These are phyloP conservation scores for Zelopaecilomyces penicillatus DNA, from an alignment of 2,329 filamentous ascomycete genomes.

Conservation along the genomic window DNA sequence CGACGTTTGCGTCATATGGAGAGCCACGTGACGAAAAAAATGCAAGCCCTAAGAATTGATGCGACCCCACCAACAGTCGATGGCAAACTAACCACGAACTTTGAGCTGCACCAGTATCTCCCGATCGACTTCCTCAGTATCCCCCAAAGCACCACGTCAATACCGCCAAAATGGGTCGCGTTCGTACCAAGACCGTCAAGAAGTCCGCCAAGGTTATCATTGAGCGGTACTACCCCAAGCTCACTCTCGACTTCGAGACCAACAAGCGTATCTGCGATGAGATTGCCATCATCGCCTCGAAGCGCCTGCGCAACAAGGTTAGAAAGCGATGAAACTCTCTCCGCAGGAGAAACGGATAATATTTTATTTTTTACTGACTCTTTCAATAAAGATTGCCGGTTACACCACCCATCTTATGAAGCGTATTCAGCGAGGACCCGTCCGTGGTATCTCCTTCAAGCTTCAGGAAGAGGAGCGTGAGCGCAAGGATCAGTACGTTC, in stretches of 20 bases:
- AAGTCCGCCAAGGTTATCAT: constrained; percentile 98
- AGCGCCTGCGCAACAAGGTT: constrained; percentile 99
- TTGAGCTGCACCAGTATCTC: constrained; percentile 13
- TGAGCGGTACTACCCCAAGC: constrained; percentile 94
- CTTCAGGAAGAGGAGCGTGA: constrained; percentile 99
- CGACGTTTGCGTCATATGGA: constrained; percentile 17
- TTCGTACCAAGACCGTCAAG: constrained; percentile 63
- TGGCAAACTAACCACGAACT: constrained; percentile 21
- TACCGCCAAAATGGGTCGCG: constrained; percentile 60
- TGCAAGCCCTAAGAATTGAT: constrained; percentile 21
- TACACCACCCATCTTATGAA: constrained; percentile 99
- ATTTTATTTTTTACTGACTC: background rate
- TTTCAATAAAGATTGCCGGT: constrained; percentile 67
- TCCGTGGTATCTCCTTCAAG: constrained; percentile 99
- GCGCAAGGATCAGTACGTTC: constrained; percentile 99
- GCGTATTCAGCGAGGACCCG: constrained; percentile 97
- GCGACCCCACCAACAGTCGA: constrained; percentile 11
- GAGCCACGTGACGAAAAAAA: constrained; percentile 10
- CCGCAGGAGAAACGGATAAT: constrained; percentile 4
- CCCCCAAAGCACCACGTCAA: constrained; percentile 22
- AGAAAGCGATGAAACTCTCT: constrained; percentile 15
- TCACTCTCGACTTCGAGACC: constrained; percentile 99
- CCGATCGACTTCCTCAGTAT: constrained; percentile 21
- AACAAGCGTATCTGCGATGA: constrained; percentile 99
- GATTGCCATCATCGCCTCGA: constrained; percentile 97